Conservation (phyloP, 2,329 filamentous ascomycete genomes). For the Fusarium xyrophilum region DNA sequence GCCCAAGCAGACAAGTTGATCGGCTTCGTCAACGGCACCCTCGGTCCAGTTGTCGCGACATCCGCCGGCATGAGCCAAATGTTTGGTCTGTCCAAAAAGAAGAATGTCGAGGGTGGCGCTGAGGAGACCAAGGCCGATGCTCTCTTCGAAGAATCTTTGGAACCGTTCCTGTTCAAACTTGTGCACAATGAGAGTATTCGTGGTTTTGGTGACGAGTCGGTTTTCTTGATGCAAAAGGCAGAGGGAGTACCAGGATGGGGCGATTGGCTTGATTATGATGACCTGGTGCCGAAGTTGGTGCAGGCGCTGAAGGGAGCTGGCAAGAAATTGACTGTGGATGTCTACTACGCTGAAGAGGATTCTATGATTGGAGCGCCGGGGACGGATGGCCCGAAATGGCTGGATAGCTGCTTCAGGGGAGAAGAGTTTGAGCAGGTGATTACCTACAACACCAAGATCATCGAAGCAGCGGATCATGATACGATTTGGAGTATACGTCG, state of each 20-base stretch:
- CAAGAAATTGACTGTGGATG: not conserved
- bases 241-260: slow-evolving; percentile 1
- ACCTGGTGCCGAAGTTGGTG: not conserved
- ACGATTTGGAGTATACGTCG: slow-evolving; percentile 10
- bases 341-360: slow-evolving; percentile 21
- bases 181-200: slow-evolving; percentile 2
- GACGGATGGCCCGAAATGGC: not conserved
- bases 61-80: slow-evolving; percentile 19
- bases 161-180: not conserved
- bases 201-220: slow-evolving; percentile 7
- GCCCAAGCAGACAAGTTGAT: slow-evolving; percentile 16
- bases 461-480: slow-evolving; percentile 2
- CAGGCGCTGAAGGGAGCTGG: not conserved
- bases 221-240: slow-evolving; percentile 24
- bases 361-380: slow-evolving; percentile 7
- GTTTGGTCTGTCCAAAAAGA: not conserved
- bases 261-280: slow-evolving; percentile 18
- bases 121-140: not conserved
- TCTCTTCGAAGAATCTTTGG: slow-evolving; percentile 1
- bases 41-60: not conserved
- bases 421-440: not conserved
- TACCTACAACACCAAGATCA: not conserved
- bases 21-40: slow-evolving; percentile 12
- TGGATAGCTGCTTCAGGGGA: slow-evolving; percentile 9
- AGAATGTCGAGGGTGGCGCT: not conserved